phyloP scores from a whole-genome alignment of 805 yeast genomes.

The Ascoidea asiatica region DNA sequence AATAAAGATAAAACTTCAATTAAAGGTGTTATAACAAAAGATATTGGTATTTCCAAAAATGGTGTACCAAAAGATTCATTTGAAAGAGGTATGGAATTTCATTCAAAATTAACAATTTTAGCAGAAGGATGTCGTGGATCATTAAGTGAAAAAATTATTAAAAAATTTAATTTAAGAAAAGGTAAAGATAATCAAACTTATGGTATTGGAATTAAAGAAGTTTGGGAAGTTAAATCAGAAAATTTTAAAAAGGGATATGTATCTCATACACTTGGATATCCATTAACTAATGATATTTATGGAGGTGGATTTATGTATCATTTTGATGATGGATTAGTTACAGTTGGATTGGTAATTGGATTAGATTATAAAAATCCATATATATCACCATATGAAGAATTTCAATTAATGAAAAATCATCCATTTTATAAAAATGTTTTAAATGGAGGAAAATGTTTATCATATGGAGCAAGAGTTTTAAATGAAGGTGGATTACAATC shows the following conservation, averaged over 20 bases:
- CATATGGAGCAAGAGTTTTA: slow-evolving; percentile 91
- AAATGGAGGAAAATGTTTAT: slow-evolving; percentile 82
- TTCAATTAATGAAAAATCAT: slow-evolving; percentile 87
- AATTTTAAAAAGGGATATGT: slow-evolving; percentile 73
- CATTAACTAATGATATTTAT: slow-evolving; percentile 57
- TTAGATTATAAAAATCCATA: slow-evolving; percentile 92
- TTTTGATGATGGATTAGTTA: slow-evolving; percentile 73
- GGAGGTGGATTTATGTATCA: slow-evolving; percentile 98
- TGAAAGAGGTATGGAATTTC: slow-evolving; percentile 96
- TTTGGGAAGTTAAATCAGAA: slow-evolving; percentile 86
- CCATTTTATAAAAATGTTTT: slow-evolving; percentile 66
- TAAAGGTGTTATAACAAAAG: slow-evolving; percentile 87
- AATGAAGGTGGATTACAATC: slow-evolving; percentile 97
- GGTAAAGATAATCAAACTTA: slow-evolving; percentile 62
- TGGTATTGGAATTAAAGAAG: slow-evolving; percentile 92
- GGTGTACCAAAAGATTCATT: slow-evolving; percentile 75
- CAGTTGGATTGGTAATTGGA: slow-evolving; percentile 91
- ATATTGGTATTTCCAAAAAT: slow-evolving; percentile 67
- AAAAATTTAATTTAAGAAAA: slow-evolving; percentile 53
- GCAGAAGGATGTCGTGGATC: slow-evolving; percentile 99
- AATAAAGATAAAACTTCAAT: slow-evolving; percentile 41
- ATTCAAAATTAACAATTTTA: slow-evolving; percentile 74
- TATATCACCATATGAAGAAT: slow-evolving; percentile 90
- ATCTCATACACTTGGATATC: slow-evolving; percentile 83
- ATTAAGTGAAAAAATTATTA: slow-evolving; percentile 62